These are phyloP conservation scores for Boletus speciosus DNA, from an alignment of 768 basidiomycete species.

Conservation along the genomic window DNA sequence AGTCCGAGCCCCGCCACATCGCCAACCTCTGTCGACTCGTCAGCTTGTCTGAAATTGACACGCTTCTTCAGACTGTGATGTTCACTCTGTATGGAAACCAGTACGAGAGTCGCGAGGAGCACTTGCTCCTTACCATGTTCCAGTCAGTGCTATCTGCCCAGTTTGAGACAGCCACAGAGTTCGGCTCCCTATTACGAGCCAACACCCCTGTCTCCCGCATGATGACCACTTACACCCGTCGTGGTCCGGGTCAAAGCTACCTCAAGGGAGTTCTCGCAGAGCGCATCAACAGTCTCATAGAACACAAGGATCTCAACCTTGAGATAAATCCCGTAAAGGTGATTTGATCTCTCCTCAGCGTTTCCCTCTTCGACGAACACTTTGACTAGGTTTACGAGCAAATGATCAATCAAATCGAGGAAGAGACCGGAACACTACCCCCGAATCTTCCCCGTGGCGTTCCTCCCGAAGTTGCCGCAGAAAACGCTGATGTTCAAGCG, in stretches of 20 bases:
- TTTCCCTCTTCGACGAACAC: not conserved
- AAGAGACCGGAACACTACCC: constrained; percentile 91
- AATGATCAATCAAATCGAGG: constrained; percentile 98
- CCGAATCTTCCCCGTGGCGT: constrained; percentile 90
- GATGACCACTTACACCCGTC: constrained; percentile 99
- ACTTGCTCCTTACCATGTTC: constrained; percentile 98
- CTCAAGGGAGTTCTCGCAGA: constrained; percentile 97
- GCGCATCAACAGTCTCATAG: constrained; percentile 96
- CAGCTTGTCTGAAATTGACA: constrained; percentile 95
- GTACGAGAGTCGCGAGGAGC: constrained; percentile 97
- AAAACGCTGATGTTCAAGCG: constrained; percentile 93
- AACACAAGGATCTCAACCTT: constrained; percentile 98
- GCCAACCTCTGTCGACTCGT: constrained; percentile 96
- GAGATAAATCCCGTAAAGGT: constrained; percentile 99
- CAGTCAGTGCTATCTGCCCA: constrained; percentile 97
- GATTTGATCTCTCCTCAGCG: constrained; percentile 2
- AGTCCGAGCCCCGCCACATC: constrained; percentile 96
- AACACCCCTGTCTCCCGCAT: constrained; percentile 99
- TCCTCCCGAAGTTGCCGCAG: constrained; percentile 89
- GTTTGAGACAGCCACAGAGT: constrained; percentile 98
- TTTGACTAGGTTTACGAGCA: constrained; percentile 90
- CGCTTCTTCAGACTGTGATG: constrained; percentile 99
- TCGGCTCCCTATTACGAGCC: constrained; percentile 95
- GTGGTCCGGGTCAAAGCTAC: constrained; percentile 97
- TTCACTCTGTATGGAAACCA: constrained; percentile 99